A percentile compares a stretch with the other conserved stretches of the same genome.
Conservation (phyloP, 2,329 filamentous ascomycete genomes). For the Aureobasidium mangrovei region DNA sequence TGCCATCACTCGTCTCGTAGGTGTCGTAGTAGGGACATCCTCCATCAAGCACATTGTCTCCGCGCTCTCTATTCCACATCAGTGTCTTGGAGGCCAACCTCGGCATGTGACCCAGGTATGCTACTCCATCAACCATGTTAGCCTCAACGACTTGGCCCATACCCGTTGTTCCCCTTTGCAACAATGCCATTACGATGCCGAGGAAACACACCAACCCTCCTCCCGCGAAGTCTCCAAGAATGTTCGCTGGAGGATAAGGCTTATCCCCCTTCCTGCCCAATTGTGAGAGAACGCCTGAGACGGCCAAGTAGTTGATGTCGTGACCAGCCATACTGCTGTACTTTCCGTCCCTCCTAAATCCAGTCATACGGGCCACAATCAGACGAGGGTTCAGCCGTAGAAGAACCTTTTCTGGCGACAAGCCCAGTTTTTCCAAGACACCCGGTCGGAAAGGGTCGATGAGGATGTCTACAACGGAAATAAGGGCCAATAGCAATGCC, state of each 20-base stretch:
- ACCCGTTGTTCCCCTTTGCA: conserved; percentile 56
- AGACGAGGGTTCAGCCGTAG: conserved; percentile 61
- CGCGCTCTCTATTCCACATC: conserved; percentile 55
- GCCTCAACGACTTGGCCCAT: conserved; percentile 83
- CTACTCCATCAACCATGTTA: conserved; percentile 90
- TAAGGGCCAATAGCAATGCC: conserved; percentile 57
- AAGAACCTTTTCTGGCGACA: conserved; percentile 61
- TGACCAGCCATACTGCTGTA: conserved; percentile 87
- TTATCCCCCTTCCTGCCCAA: conserved; percentile 61
- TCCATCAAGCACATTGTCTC: conserved; percentile 71
- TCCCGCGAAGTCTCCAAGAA: conserved; percentile 85
- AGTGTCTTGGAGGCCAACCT: conserved; percentile 57
- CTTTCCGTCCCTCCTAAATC: conserved; percentile 77
- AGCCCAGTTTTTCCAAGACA: conserved; percentile 74
- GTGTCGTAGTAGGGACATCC: conserved; percentile 84
- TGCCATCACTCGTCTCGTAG: conserved; percentile 72
- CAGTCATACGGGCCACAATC: conserved; percentile 78
- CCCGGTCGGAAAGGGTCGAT: conserved; percentile 93
- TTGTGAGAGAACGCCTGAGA: conserved; percentile 68
- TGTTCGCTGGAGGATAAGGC: conserved; percentile 72
- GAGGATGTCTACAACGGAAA: conserved; percentile 60
- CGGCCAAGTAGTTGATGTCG: conserved; percentile 93
- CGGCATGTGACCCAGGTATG: conserved; percentile 71
- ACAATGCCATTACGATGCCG: conserved; percentile 71
- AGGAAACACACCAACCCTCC: conserved; percentile 75